Evolutionary conservation across 1,284 basidiomycete species (phyloP), one percentile per base, ranked within the genome.

Genomic region (Tausonia pullulans): DNA sequence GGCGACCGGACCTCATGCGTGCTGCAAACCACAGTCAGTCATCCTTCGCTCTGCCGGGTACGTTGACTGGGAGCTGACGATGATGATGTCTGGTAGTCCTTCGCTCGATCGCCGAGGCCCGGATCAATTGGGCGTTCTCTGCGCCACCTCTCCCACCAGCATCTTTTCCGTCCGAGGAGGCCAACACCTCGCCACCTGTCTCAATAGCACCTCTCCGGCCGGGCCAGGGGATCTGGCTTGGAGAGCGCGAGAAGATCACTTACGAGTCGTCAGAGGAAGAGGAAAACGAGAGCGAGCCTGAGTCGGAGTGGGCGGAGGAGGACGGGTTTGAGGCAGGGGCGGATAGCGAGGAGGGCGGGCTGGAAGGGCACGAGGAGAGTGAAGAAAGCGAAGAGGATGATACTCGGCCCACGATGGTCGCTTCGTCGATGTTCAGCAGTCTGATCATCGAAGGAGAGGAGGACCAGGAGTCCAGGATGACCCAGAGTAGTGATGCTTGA

Each of bases 11-110:
- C 77, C 79, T 87, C 16, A 87, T 90, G 72, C 82, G 93, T 57
- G 90, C 91, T 1, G 93, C 90, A 16, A 93, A 95, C 72, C 82
- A 84, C 39, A 87, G 89, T 90, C 72, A 74, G 88, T 85, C 9
- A 68, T 67, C 72, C 43, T 70, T 74, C 27, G 64, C 72, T 58
- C 69, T 67, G 3, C 9, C 64, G 43, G 3, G 6, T 14, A 13
- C 43, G 51, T 45, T 6, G 45, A 27, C 11, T 48, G 49, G 13
- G 46, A 57, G 58, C 16, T 52, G 53, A 54, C 11, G n/a, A 45
- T 41, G 56, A 48, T 27, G 9, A 49, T 49, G 9, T 9, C 14
- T 8, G 7, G 59, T 65, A 61, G 90, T 94, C 68, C 80, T 95
- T 68, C 83, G 90, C 58, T 78, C 82, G 6, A 78, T 92, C 39